Percentiles rank a stretch among this genome's conserved stretches.
Evolutionary conservation across 2,329 filamentous ascomycete species (phyloP).

Genomic region (Aspergillus proliferans): DNA sequence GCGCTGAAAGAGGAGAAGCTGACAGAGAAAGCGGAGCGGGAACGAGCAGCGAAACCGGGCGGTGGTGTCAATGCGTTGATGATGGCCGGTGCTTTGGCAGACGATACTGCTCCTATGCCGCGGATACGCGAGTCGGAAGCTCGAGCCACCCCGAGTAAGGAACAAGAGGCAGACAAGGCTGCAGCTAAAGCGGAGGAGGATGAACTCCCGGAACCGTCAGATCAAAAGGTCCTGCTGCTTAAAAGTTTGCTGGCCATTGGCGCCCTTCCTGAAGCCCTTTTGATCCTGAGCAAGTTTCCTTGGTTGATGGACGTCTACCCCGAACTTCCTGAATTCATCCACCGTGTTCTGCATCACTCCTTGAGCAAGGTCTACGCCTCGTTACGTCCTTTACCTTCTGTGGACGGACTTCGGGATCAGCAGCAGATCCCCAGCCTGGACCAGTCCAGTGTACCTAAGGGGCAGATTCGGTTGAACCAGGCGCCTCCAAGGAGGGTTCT

Average conservation of each 20-base stretch:
- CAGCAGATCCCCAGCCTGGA: constrained; percentile 53
- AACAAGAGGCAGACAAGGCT: constrained; percentile 43
- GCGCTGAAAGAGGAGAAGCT: constrained; percentile 61
- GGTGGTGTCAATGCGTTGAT: constrained; percentile 75
- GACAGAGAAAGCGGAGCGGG: constrained; percentile 72
- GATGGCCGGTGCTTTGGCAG: constrained; percentile 76
- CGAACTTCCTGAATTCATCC: constrained; percentile 72
- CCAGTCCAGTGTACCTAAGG: constrained; percentile 63
- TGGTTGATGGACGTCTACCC: constrained; percentile 85
- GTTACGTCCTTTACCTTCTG: constrained; percentile 42
- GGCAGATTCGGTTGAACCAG: constrained; percentile 57
- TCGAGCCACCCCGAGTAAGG: constrained; percentile 47
- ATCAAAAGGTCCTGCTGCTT: constrained; percentile 82
- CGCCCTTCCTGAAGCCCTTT: constrained; percentile 85
- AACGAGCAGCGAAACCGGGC: constrained; percentile 63
- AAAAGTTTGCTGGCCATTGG: constrained; percentile 84
- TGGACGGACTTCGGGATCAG: constrained; percentile 41
- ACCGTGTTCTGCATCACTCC: constrained; percentile 78
- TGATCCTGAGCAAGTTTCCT: constrained; percentile 83
- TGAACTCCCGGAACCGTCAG: constrained; percentile 63
- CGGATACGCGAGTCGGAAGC: constrained; percentile 47
- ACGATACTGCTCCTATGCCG: constrained; percentile 60
- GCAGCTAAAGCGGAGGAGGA: constrained; percentile 38
- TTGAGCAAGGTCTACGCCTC: constrained; percentile 66
- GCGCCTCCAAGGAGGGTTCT: constrained; percentile 60